Evolutionary conservation across 2,329 filamentous ascomycete genomes (phyloP), one percentile per base, ranked within the genome.

Genomic region (Fusarium caatingaense): DNA sequence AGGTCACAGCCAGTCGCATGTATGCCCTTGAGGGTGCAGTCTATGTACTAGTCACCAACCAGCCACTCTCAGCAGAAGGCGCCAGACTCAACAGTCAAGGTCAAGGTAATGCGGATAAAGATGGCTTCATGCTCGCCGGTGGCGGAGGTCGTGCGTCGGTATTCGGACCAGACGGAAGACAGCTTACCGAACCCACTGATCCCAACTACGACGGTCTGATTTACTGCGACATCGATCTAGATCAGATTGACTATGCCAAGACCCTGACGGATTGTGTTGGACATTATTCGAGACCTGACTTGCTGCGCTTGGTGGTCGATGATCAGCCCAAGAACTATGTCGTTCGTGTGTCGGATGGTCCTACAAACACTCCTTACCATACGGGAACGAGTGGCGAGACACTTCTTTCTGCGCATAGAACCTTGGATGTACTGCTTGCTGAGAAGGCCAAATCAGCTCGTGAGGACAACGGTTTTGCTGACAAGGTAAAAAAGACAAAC

Each of bases 21-120:
- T 87, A 88, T 68, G 86, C 87, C 0, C 83, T 89, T 11, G 88
- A 90, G 66, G 83, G 84, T 0, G 79, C 81, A 12, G 78, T 83
- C 1, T 89, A 85, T 56, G 87, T 89, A 4, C 76, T 85, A 23
- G 83, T 83, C 3, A 85, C 84, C 74, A 84, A 82, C 21, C 83
- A 72, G n/a, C 79, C 88, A 1, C 74, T 86, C 37, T 58, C 56
- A 0, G 80, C 78, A 0, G 66, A 83, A 13, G 71, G 78, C 6
- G 86, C 82, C 4, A 65, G 67, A 34, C 34, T 63, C 4, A 69
- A 53, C 44, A 71, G 63, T 18, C 47, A 45, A 74, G 72, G 76
- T 3, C 83, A 1, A 71, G 77, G 23, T 75, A 77, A 1, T 78
- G 81, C 67, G 37, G 54, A 61, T 3, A 66, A 59, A 37, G 68